These are phyloP conservation scores for Chrysanthemum seticuspe DNA, from an alignment of 129 eudicot species.

Conservation along the genomic window DNA sequence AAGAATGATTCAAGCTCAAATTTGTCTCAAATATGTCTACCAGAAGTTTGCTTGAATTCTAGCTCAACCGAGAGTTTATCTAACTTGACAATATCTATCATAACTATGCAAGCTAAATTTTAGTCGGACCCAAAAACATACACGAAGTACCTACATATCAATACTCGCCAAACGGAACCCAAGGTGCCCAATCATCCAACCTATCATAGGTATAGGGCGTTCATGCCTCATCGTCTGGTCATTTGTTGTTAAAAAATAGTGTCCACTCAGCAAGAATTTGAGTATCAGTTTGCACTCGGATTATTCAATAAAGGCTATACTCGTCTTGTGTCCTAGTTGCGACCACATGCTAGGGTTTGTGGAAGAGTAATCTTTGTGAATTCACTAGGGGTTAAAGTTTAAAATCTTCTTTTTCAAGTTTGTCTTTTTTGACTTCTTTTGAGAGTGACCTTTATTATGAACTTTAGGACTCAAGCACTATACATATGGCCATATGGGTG, in stretches of 20 bases:
- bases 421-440: constrained; percentile 39
- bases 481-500: constrained; percentile 23
- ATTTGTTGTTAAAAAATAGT: too few species aligned
- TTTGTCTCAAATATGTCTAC: neutral
- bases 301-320: neutral
- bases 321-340: neutral
- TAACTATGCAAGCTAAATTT: neutral
- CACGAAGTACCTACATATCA: too few species aligned
- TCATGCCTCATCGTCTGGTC: too few species aligned
- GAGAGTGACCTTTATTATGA: constrained; percentile 39
- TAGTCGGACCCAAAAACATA: too few species aligned
- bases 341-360: constrained; percentile 28
- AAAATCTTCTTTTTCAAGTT: constrained; percentile 38
- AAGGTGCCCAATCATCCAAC: too few species aligned
- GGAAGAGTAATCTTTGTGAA: constrained; percentile 26
- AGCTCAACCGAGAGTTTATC: neutral
- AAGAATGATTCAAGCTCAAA: neutral
- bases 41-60: neutral
- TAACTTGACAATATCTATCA: neutral
- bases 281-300: neutral
- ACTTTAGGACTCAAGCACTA: constrained; percentile 45
- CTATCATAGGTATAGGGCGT: too few species aligned
- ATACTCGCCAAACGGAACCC: too few species aligned
- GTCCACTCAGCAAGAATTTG: neutral
- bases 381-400: constrained; percentile 29